These are phyloP conservation scores for Ambrosia hybrid DNA, from an alignment of 140 eudicot genomes.

Conservation along the genomic window DNA sequence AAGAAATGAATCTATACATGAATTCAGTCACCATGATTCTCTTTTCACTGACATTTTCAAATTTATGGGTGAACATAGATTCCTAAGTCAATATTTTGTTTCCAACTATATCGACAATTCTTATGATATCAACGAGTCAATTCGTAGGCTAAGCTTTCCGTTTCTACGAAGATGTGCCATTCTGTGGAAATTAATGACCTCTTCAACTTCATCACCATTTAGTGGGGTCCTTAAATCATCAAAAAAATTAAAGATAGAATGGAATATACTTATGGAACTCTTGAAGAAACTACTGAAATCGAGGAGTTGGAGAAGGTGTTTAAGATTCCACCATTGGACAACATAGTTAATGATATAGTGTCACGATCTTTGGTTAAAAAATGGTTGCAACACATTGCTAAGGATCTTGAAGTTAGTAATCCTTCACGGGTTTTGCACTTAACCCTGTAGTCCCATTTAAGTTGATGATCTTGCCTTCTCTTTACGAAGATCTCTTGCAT, in stretches of 20 bases:
- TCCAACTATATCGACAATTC: constrained; percentile 45
- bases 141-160: constrained; percentile 70
- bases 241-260: neutral
- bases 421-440: constrained; percentile 31
- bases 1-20: constrained; percentile 27
- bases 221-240: neutral
- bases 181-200: constrained; percentile 51
- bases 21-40: constrained; percentile 40
- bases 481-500: constrained; percentile 84
- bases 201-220: constrained; percentile 54
- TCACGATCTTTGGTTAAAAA: constrained; percentile 46
- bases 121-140: constrained; percentile 46
- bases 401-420: constrained; percentile 43
- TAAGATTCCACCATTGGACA: constrained; percentile 57
- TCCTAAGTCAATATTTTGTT: constrained; percentile 42
- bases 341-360: constrained; percentile 40
- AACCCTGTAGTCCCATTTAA: constrained; percentile 63
- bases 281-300: constrained; percentile 56
- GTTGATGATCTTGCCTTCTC: constrained; percentile 71
- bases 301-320: constrained; percentile 67
- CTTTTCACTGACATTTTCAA: constrained; percentile 56
- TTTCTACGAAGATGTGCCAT: constrained; percentile 79
- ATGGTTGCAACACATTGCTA: constrained; percentile 65
- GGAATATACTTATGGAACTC: neutral
- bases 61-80: constrained; percentile 38